Conservation (phyloP, 2,329 filamentous ascomycete genomes). For the Claviceps fusiformis region DNA sequence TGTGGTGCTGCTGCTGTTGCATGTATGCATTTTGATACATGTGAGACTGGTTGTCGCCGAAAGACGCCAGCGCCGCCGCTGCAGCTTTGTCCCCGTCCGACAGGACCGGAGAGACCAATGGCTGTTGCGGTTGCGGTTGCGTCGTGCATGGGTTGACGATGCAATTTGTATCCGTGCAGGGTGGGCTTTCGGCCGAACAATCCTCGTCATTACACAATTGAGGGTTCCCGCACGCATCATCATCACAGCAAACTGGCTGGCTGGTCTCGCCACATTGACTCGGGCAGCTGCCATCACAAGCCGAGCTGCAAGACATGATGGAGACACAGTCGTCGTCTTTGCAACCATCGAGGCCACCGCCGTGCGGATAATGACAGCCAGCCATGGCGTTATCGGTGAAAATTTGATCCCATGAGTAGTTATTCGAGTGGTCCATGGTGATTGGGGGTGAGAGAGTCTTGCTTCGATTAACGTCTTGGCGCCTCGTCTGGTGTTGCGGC, state of each 20-base stretch:
- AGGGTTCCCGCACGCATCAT: conserved; percentile 19
- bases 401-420: conserved; percentile 9
- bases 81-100: conserved; percentile 15
- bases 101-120: conserved; percentile 2
- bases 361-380: neutral
- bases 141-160: conserved; percentile 11
- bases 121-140: neutral
- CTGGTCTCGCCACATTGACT: conserved; percentile 21
- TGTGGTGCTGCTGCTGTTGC: neutral
- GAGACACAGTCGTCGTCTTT: conserved; percentile 19
- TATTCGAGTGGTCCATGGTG: conserved; percentile 4
- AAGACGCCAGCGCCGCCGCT: conserved; percentile 18
- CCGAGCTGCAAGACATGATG: conserved; percentile 19
- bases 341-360: neutral
- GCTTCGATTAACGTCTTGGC: neutral
- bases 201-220: conserved; percentile 15
- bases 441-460: neutral
- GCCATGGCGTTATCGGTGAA: conserved; percentile 7
- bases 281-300: conserved; percentile 21
- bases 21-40: conserved; percentile 5
- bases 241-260: conserved; percentile 22
- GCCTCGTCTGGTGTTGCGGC: neutral
- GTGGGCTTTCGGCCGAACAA: conserved; percentile 21
- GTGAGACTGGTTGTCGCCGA: conserved; percentile 12
- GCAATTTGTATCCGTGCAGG: conserved; percentile 24